Evolutionary conservation across 1,139 yeast species (phyloP).

Genomic region (Kodamaea alishanica): DNA sequence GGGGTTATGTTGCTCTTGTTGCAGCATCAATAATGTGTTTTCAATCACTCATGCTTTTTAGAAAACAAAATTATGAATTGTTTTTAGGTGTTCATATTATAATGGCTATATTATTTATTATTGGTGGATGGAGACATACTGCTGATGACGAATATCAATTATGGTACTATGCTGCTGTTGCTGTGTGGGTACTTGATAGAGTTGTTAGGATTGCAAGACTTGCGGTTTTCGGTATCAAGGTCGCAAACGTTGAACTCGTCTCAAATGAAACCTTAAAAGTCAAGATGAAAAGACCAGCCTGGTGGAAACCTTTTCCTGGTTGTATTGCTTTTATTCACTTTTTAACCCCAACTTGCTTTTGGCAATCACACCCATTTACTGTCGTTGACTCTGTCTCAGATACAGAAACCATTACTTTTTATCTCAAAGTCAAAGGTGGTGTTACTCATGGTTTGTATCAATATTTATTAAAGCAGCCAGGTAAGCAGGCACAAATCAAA

Average conservation of each 20-base stretch:
- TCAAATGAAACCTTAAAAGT: slow-evolving; percentile 46
- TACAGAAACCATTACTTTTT: slow-evolving; percentile 27
- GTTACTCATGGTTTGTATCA: slow-evolving; percentile 31
- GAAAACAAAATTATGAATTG: slow-evolving; percentile 59
- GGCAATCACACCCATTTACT: slow-evolving; percentile 61
- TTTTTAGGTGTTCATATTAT: slow-evolving; percentile 59
- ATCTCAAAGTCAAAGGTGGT: slow-evolving; percentile 41
- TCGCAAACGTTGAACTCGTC: slow-evolving; percentile 47
- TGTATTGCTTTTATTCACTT: slow-evolving; percentile 40
- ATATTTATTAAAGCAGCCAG: slow-evolving; percentile 48
- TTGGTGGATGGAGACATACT: slow-evolving; percentile 60
- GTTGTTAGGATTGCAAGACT: slow-evolving; percentile 49
- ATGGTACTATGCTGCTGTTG: slow-evolving; percentile 51
- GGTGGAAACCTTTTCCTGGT: slow-evolving; percentile 41
- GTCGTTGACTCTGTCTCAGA: slow-evolving; percentile 36
- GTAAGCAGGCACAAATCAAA: slow-evolving; percentile 29
- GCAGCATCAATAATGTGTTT: slow-evolving; percentile 38
- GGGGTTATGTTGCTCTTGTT: slow-evolving; percentile 54
- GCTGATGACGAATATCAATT: slow-evolving; percentile 40
- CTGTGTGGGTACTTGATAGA: slow-evolving; percentile 65
- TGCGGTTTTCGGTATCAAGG: slow-evolving; percentile 44
- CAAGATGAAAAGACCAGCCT: slow-evolving; percentile 30
- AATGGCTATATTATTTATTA: slow-evolving; percentile 53
- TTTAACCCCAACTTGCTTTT: slow-evolving; percentile 41
- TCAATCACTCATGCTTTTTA: slow-evolving; percentile 48